Percentiles rank a stretch among this genome's conserved stretches.
Evolutionary conservation across 2,329 filamentous ascomycete genomes (phyloP).

Genomic region (Chaetomiaceae sp.): DNA sequence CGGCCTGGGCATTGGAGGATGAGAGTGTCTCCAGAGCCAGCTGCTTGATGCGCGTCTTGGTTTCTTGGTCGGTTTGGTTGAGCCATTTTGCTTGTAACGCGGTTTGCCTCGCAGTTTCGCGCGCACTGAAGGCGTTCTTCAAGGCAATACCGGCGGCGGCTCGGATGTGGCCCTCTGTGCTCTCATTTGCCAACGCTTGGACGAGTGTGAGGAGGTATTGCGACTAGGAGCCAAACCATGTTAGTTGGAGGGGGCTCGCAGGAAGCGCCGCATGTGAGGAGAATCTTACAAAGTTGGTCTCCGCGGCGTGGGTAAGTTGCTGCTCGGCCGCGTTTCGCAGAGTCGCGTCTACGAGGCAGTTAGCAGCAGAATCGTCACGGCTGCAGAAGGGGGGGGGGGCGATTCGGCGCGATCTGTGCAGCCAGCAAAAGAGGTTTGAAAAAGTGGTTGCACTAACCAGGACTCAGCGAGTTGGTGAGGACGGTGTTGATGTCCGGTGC

Average conservation of each 20-base stretch:
- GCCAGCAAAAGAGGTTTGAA: conserved; percentile 13
- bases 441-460: conserved; percentile 61
- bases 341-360: conserved; percentile 67
- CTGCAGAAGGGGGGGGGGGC: conserved; percentile 21
- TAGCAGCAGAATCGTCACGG: conserved; percentile 26
- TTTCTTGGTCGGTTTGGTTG: conserved; percentile 71
- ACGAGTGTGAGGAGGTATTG: conserved; percentile 90
- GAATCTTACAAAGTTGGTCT: conserved; percentile 82
- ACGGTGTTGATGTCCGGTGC: conserved; percentile 92
- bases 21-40: conserved; percentile 82
- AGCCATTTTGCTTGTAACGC: conserved; percentile 94
- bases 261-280: conserved; percentile 6
- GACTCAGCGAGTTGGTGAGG: conserved; percentile 92
- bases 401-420: conserved; percentile 16
- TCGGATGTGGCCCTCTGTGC: conserved; percentile 76
- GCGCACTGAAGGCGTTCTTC: conserved; percentile 96
- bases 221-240: conserved; percentile 52
- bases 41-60: conserved; percentile 84
- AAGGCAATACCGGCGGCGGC: conserved; percentile 92
- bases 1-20: conserved; percentile 75
- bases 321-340: conserved; percentile 89
- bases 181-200: conserved; percentile 89
- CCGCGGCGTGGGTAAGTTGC: conserved; percentile 86
- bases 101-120: conserved; percentile 81
- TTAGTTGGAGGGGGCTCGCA: conserved; percentile 8